Evolutionary conservation across 495 filamentous ascomycete genomes (phyloP), one percentile per base, ranked within the genome.

Genomic region (Podospora pseudoanserina): DNA sequence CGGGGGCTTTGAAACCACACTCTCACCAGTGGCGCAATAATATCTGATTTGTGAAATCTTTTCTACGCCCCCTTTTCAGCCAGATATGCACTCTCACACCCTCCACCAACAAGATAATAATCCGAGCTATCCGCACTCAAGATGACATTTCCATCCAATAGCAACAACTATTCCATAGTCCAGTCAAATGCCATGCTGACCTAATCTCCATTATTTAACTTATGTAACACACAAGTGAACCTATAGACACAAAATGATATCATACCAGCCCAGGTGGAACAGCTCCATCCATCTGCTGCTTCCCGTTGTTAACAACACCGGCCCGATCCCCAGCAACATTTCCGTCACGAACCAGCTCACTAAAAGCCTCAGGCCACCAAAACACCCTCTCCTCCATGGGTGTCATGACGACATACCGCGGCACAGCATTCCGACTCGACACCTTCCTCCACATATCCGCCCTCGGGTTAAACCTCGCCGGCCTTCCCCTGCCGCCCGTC

Each of bases 381-480:
- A 88, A 85, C 81, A 89, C 86, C 81, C 86, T 88, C 73, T 91
- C 88, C 67, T 88, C 86, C 53, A 78, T 78, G 15, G 85, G 86
- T 3, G 86, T 86, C 73, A 82, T 82, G 60, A 84, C 82, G 64
- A 89, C 79, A 64, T 84, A 86, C 28, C 82, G 75, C 0, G 88
- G 88, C 32, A 89, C 78, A 15, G 76, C 74, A 2, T 57, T 74
- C 80, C 84, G 83, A 75, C 87, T 89, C 23, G 83, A 85, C 49
- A 87, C 83, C 11, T 89, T 81, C 55, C 90, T 79, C 90, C 90
- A 91, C 77, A 91, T 79, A 74, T 91, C 91, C 9, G 89, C 89
- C 9, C 89, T 80, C 13, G 90, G 90, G 74, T 91, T 92, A 75
- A 90, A 91, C 67, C 84, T 78, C 6, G 80, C 83, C 9, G 88